These are phyloP conservation scores for Schrenkiella parvula DNA, from an alignment of 345 rosid genomes.

Conservation along the genomic window DNA sequence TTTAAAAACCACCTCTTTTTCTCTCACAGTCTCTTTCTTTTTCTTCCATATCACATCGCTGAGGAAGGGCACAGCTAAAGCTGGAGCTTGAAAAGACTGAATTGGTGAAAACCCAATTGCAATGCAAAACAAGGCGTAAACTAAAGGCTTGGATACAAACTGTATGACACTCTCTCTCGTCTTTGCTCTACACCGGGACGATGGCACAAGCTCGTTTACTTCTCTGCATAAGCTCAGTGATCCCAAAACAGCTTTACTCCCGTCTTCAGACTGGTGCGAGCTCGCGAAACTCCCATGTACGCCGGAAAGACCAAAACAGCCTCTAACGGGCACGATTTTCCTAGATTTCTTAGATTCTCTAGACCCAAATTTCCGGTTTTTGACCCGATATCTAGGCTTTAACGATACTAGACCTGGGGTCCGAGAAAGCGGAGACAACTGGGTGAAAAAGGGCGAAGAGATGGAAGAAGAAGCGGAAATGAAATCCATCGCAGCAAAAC, in stretches of 20 bases:
- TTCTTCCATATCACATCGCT: conserved; percentile 38
- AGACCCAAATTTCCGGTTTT: conserved; percentile 20
- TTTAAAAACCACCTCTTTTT: conserved; percentile 33
- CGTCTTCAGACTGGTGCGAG: conserved; percentile 14
- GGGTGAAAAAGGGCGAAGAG: conserved; percentile 34
- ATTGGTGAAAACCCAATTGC: conserved; percentile 60
- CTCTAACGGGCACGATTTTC: conserved; percentile 23
- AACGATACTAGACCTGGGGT: conserved; percentile 22
- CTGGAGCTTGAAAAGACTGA: conserved; percentile 43
- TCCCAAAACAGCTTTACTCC: conserved; percentile 6
- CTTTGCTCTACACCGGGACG: conserved; percentile 23
- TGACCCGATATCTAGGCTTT: conserved; percentile 26
- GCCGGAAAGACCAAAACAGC: conserved; percentile 25
- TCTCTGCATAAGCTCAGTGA: conserved; percentile 9
- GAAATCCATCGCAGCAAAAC: conserved; percentile 45
- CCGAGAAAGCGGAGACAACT: conserved; percentile 30
- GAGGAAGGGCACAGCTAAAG: conserved; percentile 47
- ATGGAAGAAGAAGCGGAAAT: conserved; percentile 33
- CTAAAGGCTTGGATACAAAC: conserved; percentile 42
- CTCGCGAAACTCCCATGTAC: conserved; percentile 20
- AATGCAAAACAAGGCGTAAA: conserved; percentile 51
- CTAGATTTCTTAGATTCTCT: conserved; percentile 1
- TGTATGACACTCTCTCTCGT: conserved; percentile 29
- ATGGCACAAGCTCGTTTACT: conserved; percentile 21
- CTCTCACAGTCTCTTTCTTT: conserved; percentile 35